Conservation (phyloP, 495 filamentous ascomycete genomes). For the Podospora bellae-mahoneyi region DNA sequence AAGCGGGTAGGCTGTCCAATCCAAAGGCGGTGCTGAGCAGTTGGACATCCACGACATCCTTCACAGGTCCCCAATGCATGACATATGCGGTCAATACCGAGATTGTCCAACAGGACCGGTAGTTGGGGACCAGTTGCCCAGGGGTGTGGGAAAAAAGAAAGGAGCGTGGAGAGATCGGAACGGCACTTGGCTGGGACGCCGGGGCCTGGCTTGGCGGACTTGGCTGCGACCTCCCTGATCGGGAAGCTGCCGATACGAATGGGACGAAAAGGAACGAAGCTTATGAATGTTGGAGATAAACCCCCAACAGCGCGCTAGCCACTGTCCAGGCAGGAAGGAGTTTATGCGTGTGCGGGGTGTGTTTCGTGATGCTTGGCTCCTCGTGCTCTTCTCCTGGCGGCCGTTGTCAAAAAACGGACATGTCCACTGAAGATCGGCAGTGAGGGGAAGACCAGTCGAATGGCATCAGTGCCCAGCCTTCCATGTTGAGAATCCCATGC, state of each 20-base stretch:
- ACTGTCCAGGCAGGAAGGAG: constrained; percentile 18
- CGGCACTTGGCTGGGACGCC: constrained; percentile 15
- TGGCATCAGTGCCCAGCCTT: not conserved
- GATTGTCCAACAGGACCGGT: constrained; percentile 12
- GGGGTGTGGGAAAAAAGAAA: constrained; percentile 5
- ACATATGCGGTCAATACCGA: constrained; percentile 8
- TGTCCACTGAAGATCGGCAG: not conserved
- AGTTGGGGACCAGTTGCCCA: constrained; percentile 15
- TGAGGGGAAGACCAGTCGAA: not conserved
- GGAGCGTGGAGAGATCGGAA: not conserved
- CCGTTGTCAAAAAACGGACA: not conserved
- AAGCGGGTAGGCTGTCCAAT: not conserved
- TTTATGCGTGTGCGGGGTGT: constrained; percentile 1
- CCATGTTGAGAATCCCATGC: not conserved
- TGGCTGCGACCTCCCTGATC: constrained; percentile 28
- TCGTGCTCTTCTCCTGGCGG: not conserved
- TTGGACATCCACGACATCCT: not conserved
- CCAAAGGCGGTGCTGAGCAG: not conserved
- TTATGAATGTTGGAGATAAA: constrained; percentile 3
- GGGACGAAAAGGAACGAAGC: not conserved
- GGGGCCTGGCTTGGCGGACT: not conserved
- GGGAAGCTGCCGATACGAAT: constrained; percentile 24
- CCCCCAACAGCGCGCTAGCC: constrained; percentile 4
- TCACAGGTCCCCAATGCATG: constrained; percentile 1
- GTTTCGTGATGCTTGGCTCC: not conserved